Evolutionary conservation across 371 early-diverging fungal genomes (phyloP).

Genomic region (Rhizopus sp.): DNA sequence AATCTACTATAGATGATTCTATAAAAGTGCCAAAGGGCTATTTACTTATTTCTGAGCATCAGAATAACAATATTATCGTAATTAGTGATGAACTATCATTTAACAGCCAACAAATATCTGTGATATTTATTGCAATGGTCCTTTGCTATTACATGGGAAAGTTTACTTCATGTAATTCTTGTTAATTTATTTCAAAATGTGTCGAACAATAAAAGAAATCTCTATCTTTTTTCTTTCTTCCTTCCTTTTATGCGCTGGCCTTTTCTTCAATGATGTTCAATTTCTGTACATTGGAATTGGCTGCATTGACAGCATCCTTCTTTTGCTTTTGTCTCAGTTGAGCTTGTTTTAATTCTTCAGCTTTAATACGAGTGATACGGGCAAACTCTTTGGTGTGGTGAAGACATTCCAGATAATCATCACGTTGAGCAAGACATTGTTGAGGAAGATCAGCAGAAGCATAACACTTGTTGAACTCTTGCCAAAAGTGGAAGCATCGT

Average conservation of each 20-base stretch:
- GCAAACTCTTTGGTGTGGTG: conserved; percentile 79
- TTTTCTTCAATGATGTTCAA: conserved; percentile 57
- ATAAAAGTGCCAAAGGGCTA: conserved; percentile 48
- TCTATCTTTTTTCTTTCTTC: not conserved
- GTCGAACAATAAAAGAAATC: not conserved
- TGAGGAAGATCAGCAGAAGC: conserved; percentile 70
- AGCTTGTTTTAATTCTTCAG: conserved; percentile 62
- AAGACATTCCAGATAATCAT: conserved; percentile 84
- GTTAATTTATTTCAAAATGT: conserved; percentile 2
- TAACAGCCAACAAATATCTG: conserved; percentile 52
- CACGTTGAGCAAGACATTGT: conserved; percentile 72
- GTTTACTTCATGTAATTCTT: conserved; percentile 35
- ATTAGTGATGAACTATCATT: conserved; percentile 52
- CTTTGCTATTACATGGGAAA: conserved; percentile 55
- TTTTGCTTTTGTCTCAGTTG: conserved; percentile 55
- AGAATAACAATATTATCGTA: conserved; percentile 47
- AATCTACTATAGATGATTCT: not conserved
- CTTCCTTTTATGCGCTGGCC: conserved; percentile 4
- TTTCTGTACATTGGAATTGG: conserved; percentile 59
- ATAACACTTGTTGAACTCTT: conserved; percentile 85
- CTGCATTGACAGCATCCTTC: conserved; percentile 57
- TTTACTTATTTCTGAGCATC: conserved; percentile 45
- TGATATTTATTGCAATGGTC: conserved; percentile 51
- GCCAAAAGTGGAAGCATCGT: conserved; percentile 85
- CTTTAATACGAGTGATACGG: conserved; percentile 61